Percentiles rank a stretch among this genome's conserved stretches.
Conservation (phyloP, 495 filamentous ascomycete species). For the Penicillium verhagenii region DNA sequence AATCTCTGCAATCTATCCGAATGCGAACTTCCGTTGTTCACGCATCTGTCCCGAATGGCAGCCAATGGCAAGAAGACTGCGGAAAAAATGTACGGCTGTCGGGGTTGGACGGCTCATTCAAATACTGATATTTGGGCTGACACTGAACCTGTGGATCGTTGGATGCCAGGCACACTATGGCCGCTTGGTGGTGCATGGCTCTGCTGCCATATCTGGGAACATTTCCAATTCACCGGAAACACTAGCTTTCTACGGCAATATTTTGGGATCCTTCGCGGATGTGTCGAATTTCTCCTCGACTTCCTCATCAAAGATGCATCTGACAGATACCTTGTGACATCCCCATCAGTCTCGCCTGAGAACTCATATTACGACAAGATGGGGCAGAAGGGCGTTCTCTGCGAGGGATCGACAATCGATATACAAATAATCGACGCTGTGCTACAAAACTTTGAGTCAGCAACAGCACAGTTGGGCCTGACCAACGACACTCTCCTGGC, state of each 20-base stretch:
- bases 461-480: slow-evolving; percentile 21
- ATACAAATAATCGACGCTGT: slow-evolving; percentile 44
- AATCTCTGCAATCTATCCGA: slow-evolving; percentile 41
- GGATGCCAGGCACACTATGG: slow-evolving; percentile 46
- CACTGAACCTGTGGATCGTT: slow-evolving; percentile 43
- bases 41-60: slow-evolving; percentile 37
- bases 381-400: slow-evolving; percentile 32
- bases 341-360: slow-evolving; percentile 51
- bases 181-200: slow-evolving; percentile 52
- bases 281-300: slow-evolving; percentile 44
- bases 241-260: slow-evolving; percentile 29
- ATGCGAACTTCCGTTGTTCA: slow-evolving; percentile 39
- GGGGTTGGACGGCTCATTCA: slow-evolving; percentile 48
- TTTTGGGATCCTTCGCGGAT: slow-evolving; percentile 37
- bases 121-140: slow-evolving; percentile 54
- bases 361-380: slow-evolving; percentile 40
- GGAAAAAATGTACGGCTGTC: slow-evolving; percentile 47
- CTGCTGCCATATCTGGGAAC: slow-evolving; percentile 45
- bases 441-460: slow-evolving; percentile 34
- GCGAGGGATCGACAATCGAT: slow-evolving; percentile 48
- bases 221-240: slow-evolving; percentile 41
- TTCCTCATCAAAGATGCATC: slow-evolving; percentile 42
- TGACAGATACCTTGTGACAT: slow-evolving; percentile 37
- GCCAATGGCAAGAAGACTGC: slow-evolving; percentile 37
- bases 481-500: slow-evolving; percentile 18